These are phyloP conservation scores for Pistacia vera DNA, from an alignment of 345 rosid species.

Conservation along the genomic window DNA sequence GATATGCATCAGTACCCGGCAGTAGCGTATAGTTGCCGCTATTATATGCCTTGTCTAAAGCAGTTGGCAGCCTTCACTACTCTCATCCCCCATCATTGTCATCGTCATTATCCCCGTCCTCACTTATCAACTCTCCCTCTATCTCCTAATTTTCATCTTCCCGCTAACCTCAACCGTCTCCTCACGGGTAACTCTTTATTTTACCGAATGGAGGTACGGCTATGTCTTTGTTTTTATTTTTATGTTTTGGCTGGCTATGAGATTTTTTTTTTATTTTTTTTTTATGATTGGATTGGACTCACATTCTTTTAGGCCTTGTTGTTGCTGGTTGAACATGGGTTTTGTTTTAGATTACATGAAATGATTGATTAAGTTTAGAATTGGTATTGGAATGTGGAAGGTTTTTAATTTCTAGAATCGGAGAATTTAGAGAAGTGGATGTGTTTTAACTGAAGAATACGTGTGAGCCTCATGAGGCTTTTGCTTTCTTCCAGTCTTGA, in stretches of 20 bases:
- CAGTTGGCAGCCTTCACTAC: no score
- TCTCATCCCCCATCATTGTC: conserved; percentile 24
- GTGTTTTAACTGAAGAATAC: background rate
- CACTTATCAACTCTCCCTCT: conserved; percentile 14
- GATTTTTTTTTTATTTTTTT: background rate
- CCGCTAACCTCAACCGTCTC: conserved; percentile 17
- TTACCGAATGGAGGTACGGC: conserved; percentile 71
- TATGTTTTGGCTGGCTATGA: no score
- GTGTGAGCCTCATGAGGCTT: no score
- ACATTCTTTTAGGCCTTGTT: background rate
- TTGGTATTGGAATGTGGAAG: background rate
- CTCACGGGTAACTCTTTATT: conserved; percentile 45
- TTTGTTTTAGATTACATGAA: background rate
- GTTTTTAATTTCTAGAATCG: no score
- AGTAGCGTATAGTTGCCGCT: conserved; percentile 42
- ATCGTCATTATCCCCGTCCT: conserved; percentile 22
- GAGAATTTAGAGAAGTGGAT: background rate
- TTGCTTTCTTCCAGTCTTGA: no score
- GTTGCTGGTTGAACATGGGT: background rate
- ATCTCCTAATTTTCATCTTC: conserved; percentile 28
- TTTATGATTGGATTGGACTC: background rate
- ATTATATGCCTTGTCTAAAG: no score
- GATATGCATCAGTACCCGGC: conserved; percentile 30
- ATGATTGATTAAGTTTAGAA: background rate
- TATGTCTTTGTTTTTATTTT: background rate